Percentiles rank a stretch among this genome's conserved stretches.
These are phyloP conservation scores for Symmetrospora coprosmae DNA, from an alignment of 768 basidiomycete genomes.

Conservation along the genomic window DNA sequence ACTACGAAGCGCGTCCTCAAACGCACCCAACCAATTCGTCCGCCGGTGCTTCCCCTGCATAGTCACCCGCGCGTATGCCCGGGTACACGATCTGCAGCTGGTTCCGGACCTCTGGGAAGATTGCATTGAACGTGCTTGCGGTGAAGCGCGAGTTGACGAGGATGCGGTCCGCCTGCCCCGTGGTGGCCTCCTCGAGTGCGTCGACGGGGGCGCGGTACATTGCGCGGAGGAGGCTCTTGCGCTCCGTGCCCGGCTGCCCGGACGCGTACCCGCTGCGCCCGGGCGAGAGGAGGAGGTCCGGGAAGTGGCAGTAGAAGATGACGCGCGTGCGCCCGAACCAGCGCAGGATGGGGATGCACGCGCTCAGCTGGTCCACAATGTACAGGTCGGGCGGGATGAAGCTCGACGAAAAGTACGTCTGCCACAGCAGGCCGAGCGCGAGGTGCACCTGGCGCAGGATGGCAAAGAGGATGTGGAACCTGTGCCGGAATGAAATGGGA, in stretches of 20 bases:
- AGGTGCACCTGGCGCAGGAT: constrained; percentile 80
- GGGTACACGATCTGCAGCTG: constrained; percentile 79
- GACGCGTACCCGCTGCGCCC: constrained; percentile 42
- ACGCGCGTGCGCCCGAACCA: constrained; percentile 56
- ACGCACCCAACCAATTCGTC: too few species aligned
- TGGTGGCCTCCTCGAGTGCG: constrained; percentile 74
- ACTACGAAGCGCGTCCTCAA: too few species aligned
- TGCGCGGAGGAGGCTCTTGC: constrained; percentile 45
- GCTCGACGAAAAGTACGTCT: constrained; percentile 22
- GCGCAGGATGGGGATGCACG: constrained; percentile 71
- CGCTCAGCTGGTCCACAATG: constrained; percentile 89
- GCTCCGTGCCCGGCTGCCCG: constrained; percentile 45
- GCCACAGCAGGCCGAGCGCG: constrained; percentile 48
- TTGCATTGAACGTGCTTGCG: constrained; percentile 56
- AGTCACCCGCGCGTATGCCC: constrained; percentile 70
- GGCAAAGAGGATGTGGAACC: constrained; percentile 76
- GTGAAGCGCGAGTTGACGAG: constrained; percentile 88
- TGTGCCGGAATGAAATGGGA: constrained; percentile 62
- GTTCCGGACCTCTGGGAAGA: constrained; percentile 55
- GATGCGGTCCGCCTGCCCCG: constrained; percentile 72
- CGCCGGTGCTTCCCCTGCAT: constrained; percentile 37
- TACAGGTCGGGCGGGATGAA: constrained; percentile 51
- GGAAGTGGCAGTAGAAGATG: constrained; percentile 96
- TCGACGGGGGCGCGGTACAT: constrained; percentile 83
- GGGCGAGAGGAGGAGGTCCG: constrained; percentile 64